Percentiles rank a stretch among this genome's conserved stretches.
Evolutionary conservation across 176 grass and related monocot genomes (phyloP).

Genomic region (Oryza glumipatula): DNA sequence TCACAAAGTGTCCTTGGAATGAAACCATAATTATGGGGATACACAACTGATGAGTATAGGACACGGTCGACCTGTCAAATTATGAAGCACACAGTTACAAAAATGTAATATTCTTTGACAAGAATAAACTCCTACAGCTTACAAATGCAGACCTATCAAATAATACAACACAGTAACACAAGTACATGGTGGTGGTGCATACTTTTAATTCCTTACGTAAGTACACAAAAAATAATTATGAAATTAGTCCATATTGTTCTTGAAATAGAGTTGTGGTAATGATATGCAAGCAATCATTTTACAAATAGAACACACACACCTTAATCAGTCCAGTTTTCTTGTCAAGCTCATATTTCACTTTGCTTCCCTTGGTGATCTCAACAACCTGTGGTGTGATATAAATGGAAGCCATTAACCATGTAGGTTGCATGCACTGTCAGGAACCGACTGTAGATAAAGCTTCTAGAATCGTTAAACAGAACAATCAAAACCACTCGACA

Average conservation of each 20-base stretch:
- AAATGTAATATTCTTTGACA: conserved; percentile 12
- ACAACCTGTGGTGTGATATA: conserved; percentile 52
- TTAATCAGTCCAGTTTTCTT: conserved; percentile 81
- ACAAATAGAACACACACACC: conserved; percentile 44
- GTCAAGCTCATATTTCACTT: conserved; percentile 89
- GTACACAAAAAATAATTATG: neutral
- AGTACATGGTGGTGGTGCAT: conserved; percentile 5
- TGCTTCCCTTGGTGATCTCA: conserved; percentile 82
- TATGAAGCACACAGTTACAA: conserved; percentile 6
- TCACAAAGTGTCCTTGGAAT: conserved; percentile 74
- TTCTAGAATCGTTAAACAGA: neutral
- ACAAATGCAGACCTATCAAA: neutral
- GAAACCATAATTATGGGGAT: conserved; percentile 83
- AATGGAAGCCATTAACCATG: neutral
- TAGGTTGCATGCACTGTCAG: neutral
- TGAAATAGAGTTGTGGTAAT: conserved; percentile 7
- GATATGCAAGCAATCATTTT: neutral
- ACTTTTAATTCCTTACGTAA: neutral
- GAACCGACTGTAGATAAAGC: neutral
- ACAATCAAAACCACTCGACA: neutral
- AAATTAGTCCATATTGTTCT: neutral
- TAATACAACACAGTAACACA: neutral
- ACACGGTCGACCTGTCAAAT: conserved; percentile 63
- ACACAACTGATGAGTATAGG: conserved; percentile 73
- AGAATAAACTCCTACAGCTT: neutral